phyloP scores from a whole-genome alignment of 768 basidiomycete species.

The Calocera viscosa region DNA sequence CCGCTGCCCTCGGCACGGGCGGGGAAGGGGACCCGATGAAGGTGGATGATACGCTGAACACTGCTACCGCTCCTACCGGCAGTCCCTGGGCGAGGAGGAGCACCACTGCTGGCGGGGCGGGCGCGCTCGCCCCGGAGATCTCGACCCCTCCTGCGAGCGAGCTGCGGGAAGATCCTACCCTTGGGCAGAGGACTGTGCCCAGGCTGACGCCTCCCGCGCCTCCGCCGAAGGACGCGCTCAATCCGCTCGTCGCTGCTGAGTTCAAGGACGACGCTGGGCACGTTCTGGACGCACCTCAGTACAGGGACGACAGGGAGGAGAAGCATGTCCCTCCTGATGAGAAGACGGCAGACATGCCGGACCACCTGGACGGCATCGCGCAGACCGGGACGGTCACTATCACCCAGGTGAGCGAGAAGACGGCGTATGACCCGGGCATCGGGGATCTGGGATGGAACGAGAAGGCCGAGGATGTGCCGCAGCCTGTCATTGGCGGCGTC shows the following conservation, averaged over 20 bases:
- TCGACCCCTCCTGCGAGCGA: too few relatives aligned
- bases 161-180: too few relatives aligned
- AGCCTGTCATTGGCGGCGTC: conserved; percentile 27
- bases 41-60: too few relatives aligned
- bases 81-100: too few relatives aligned
- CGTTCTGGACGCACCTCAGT: neutral
- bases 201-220: neutral
- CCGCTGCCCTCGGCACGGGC: neutral
- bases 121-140: too few relatives aligned
- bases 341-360: neutral
- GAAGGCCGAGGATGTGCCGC: conserved; percentile 18
- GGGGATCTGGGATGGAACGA: conserved; percentile 12
- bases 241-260: neutral
- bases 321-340: neutral
- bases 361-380: neutral
- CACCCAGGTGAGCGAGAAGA: neutral
- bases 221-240: neutral
- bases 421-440: neutral
- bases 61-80: too few relatives aligned
- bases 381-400: neutral
- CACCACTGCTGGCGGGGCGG: too few relatives aligned
- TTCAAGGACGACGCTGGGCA: neutral
- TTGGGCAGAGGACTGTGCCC: too few relatives aligned
- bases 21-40: too few relatives aligned
- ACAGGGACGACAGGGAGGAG: neutral